phyloP scores from a whole-genome alignment of 1,284 basidiomycete species.

The Heterobasidion annosum region DNA sequence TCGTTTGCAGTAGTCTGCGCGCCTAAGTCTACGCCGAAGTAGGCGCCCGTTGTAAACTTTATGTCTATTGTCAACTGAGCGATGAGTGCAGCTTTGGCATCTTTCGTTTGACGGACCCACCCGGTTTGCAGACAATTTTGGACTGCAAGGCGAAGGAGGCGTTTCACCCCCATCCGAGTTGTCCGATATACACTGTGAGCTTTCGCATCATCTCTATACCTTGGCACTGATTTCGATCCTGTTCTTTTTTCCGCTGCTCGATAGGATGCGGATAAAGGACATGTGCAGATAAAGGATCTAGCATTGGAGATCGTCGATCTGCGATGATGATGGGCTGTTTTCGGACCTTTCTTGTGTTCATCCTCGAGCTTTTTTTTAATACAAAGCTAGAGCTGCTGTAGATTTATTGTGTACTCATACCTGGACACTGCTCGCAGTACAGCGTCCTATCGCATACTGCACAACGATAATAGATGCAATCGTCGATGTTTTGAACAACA shows the following conservation, averaged over 20 bases:
- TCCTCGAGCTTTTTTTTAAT: too few species aligned
- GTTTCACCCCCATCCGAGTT: conserved; percentile 78
- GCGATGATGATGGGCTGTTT: conserved; percentile 23
- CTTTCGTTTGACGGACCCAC: conserved; percentile 81
- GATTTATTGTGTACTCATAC: too few species aligned
- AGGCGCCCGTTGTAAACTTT: conserved; percentile 13
- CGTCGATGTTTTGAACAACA: too few species aligned
- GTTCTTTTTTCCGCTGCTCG: neutral
- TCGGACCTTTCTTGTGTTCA: too few species aligned
- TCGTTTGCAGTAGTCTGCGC: conserved; percentile 90
- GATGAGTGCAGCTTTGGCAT: conserved; percentile 62
- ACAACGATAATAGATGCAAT: too few species aligned
- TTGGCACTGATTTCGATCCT: too few species aligned
- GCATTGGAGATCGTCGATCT: conserved; percentile 68
- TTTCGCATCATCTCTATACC: neutral
- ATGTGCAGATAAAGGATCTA: conserved; percentile 68
- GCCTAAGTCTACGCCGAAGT: conserved; percentile 72
- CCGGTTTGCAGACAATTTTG: conserved; percentile 64
- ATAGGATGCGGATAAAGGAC: conserved; percentile 71
- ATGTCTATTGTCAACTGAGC: neutral
- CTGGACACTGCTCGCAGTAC: too few species aligned
- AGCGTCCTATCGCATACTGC: too few species aligned
- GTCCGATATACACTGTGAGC: conserved; percentile 75
- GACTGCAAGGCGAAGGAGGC: conserved; percentile 61
- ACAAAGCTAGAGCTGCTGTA: too few species aligned